Evolutionary conservation across 805 yeast genomes (phyloP), one percentile per base, ranked within the genome.

Genomic region (Pichia ethanolica): DNA sequence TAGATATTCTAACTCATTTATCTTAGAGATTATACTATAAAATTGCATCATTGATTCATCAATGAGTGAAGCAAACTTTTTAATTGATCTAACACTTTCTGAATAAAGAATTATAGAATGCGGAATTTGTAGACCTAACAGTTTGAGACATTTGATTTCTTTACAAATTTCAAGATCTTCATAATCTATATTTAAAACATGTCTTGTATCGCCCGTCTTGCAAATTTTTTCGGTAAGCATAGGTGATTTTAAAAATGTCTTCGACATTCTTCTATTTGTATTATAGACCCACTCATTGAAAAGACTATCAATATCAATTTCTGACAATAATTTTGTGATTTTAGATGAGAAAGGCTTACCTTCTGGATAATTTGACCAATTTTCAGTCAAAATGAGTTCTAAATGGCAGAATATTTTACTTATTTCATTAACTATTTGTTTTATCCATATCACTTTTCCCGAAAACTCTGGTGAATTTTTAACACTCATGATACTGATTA

Each of bases 331-430:
- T 0, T 68, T 63, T 3, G 61, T 56, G 27, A 78, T 71, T 51
- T 79, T 86, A 1, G 69, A 62, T 10, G 74, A 68, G 1, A 91
- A 75, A 52, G 74, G 77, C 46, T 73, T 75, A 0, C 96, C 97
- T 46, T 82, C 89, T 3, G 82, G 75, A 50, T 78, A 79, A 9
- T 71, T 65, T 25, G 63, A 66, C 90, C 90, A 84, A 7, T 79
- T 79, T 14, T 70, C 59, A 0, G 89, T 86, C 7, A 84, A 65
- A 5, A 83, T 71, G 11, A 71, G 62, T 41, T 76, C 79, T 7
- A 83, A 63, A 33, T 79, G 69, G 5, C 61, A 55, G 34, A 71
- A 57, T n/a, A 81, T 60, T 27, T 65, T 62, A 4, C 65, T 62
- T 3, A 82, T 58, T 44, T 75, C 76, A 28, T 63, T 54, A 35